Evolutionary conservation across 495 filamentous ascomycete species (phyloP), one percentile per base, ranked within the genome.

Genomic region (Sabuloglossum arenarium): DNA sequence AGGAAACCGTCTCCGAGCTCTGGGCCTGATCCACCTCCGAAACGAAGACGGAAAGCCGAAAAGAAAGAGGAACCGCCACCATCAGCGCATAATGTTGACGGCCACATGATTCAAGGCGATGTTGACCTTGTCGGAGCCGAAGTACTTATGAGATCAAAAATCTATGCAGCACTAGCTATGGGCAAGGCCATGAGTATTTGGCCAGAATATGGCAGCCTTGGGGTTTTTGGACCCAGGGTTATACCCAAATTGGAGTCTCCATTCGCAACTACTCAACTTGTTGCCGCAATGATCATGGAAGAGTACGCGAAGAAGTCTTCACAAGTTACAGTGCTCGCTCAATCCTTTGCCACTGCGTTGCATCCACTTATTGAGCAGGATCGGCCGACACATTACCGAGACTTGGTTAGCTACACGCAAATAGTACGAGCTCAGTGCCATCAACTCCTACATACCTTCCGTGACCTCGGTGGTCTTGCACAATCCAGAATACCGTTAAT

Each of bases 81-180:
- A 0, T 56, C 71, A 14, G 75, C 81, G 3, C 93, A 98, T 67
- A 94, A 98, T 65, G 86, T 98, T 34, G 91, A 98, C 64, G 91
- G 87, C 19, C 88, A 93, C 62, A 96, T 98, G 86, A 86, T 98
- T 68, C 85, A 88, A 62, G 91, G 91, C 45, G 91, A 98, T 63
- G 81, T 96, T 54, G 91, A 98, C 61, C 71, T 98, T 43, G 88
- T 97, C 28, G 89, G 93, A 47, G 72, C 82, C 52, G 93, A 98
- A 56, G 81, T 80, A 4, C 77, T 98, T 62, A 75, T 96, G 55
- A 78, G 89, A 60, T 94, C 89, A 6, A 88, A 88, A 65, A 81
- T 94, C 37, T 84, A 79, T 62, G 86, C 88, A 6, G 84, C 88
- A 21, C 77, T 75, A 63, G 93, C 91, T 14, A 77, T 96, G 60